Percentiles rank a stretch among this genome's conserved stretches.
These are phyloP conservation scores for Tricholoma sp. DNA, from an alignment of 768 basidiomycete genomes.

Conservation along the genomic window DNA sequence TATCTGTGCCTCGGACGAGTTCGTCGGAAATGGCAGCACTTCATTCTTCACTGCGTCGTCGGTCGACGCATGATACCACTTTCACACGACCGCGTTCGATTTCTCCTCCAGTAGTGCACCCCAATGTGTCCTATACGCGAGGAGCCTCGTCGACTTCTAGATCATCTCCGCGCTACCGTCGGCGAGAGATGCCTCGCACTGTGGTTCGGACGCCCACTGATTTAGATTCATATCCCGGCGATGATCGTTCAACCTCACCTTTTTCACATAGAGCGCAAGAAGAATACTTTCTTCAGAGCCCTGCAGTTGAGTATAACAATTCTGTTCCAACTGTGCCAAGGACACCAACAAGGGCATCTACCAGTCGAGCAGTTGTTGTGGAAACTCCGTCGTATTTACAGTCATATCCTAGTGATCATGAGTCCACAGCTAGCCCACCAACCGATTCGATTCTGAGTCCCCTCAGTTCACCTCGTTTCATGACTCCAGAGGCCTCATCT, in stretches of 20 bases:
- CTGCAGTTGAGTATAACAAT: too few relatives aligned
- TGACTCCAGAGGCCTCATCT: conserved; percentile 1
- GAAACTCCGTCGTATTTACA: conserved; percentile 23
- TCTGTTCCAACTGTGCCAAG: neutral
- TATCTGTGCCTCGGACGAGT: conserved; percentile 1
- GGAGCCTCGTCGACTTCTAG: conserved; percentile 8
- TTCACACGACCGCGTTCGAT: neutral
- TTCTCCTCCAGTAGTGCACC: conserved; percentile 4
- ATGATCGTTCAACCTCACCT: neutral
- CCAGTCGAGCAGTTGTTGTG: conserved; percentile 10
- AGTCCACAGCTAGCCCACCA: conserved; percentile 13
- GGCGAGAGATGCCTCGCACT: conserved; percentile 15
- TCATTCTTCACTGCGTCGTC: conserved; percentile 7
- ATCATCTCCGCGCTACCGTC: neutral
- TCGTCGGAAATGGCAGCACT: conserved; percentile 6
- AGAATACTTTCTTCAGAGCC: neutral
- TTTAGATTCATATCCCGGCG: conserved; percentile 12
- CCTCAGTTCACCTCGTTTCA: conserved; percentile 11
- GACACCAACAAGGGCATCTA: neutral
- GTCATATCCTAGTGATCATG: conserved; percentile 19
- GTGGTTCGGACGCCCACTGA: conserved; percentile 26
- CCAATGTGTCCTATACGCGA: conserved; percentile 12
- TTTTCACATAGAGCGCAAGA: neutral
- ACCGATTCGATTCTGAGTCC: conserved; percentile 9
- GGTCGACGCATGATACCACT: neutral